Evolutionary conservation across 163 green algal species (phyloP).

Genomic region (Coccomyxa subellipsoidea): DNA sequence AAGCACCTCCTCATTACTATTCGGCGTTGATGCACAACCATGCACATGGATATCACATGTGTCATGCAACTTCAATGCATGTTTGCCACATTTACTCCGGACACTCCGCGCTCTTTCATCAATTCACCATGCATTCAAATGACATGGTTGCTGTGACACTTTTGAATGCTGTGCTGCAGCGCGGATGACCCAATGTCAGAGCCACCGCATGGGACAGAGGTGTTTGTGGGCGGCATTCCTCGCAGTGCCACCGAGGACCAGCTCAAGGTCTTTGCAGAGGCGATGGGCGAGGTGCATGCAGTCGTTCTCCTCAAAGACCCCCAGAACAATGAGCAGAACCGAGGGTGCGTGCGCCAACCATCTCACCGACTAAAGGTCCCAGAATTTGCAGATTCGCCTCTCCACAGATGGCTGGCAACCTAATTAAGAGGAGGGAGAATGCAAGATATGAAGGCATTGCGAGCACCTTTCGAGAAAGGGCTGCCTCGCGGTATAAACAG

Average conservation of each 20-base stretch:
- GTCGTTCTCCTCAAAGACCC: constrained; percentile 60
- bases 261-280: constrained; percentile 38
- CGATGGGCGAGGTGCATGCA: constrained; percentile 34
- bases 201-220: constrained; percentile 25
- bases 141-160: not conserved
- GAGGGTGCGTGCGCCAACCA: constrained; percentile 21
- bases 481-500: too few species aligned
- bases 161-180: not conserved
- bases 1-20: too few species aligned
- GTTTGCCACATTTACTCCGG: too few species aligned
- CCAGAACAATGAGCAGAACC: constrained; percentile 41
- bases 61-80: too few species aligned
- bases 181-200: constrained; percentile 15
- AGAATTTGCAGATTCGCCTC: not conserved
- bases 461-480: too few species aligned
- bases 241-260: constrained; percentile 34
- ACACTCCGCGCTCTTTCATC: too few species aligned
- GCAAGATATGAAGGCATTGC: too few species aligned
- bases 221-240: constrained; percentile 49
- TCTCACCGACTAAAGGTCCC: not conserved
- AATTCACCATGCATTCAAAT: not conserved
- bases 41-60: too few species aligned
- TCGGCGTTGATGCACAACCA: too few species aligned
- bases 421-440: too few species aligned
- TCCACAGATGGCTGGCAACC: too few species aligned